A percentile compares a stretch with the other conserved stretches of the same genome.
Evolutionary conservation across 2,329 filamentous ascomycete genomes (phyloP).

Genomic region (Xylariaceae sp.): DNA sequence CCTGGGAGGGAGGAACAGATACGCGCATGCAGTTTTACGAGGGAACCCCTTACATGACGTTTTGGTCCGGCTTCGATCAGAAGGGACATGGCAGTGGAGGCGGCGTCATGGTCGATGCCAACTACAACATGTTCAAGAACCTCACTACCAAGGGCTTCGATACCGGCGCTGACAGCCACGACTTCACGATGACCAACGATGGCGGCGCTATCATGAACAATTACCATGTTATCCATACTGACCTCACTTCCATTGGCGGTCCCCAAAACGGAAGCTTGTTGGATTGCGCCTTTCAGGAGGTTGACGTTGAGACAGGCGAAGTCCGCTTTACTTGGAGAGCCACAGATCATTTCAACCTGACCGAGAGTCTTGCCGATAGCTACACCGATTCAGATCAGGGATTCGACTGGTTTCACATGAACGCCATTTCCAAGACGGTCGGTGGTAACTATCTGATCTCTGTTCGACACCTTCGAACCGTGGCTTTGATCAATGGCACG

Average conservation of each 20-base stretch:
- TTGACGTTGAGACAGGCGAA: conserved; percentile 35
- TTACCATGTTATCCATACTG: conserved; percentile 34
- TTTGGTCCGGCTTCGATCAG: conserved; percentile 34
- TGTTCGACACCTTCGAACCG: conserved; percentile 29
- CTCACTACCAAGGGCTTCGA: conserved; percentile 35
- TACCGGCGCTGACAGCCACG: conserved; percentile 39
- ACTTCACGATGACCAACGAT: conserved; percentile 38
- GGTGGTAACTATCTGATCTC: conserved; percentile 38
- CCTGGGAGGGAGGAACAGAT: conserved; percentile 21
- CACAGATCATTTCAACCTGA: conserved; percentile 27
- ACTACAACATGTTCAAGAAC: conserved; percentile 36
- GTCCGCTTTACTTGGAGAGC: conserved; percentile 37
- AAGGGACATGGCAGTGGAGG: conserved; percentile 23
- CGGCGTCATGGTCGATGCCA: conserved; percentile 32
- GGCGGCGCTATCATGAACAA: conserved; percentile 40
- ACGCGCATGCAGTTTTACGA: conserved; percentile 30
- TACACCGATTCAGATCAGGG: conserved; percentile 1
- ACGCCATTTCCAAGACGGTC: conserved; percentile 34
- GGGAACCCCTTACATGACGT: conserved; percentile 33
- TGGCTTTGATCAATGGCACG: conserved; percentile 32
- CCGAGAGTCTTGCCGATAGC: conserved; percentile 13
- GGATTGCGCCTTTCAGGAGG: conserved; percentile 38
- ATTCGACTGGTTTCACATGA: conserved; percentile 39
- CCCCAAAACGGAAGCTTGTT: conserved; percentile 29
- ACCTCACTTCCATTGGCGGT: conserved; percentile 32